These are phyloP conservation scores for Lentinula edodes DNA, from an alignment of 768 basidiomycete species.

Conservation along the genomic window DNA sequence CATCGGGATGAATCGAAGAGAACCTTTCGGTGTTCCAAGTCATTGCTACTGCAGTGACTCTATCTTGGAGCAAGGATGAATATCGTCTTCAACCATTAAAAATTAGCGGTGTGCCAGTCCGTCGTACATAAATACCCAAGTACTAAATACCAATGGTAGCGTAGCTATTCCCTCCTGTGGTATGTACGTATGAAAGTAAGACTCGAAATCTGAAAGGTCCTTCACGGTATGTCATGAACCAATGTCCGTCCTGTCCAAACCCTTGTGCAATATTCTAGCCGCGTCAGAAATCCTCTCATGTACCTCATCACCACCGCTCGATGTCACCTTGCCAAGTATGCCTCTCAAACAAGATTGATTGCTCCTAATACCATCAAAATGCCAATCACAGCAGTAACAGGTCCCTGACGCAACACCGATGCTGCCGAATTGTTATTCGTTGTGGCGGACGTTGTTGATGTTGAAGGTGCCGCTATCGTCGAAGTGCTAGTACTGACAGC, in stretches of 20 bases:
- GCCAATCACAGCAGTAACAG: background rate
- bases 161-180: background rate
- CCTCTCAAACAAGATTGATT: background rate
- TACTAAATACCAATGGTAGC: background rate
- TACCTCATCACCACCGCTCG: background rate
- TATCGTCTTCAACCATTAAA: no score
- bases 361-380: background rate
- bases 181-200: background rate
- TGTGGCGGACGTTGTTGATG: background rate
- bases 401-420: background rate
- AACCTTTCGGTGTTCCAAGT: no score
- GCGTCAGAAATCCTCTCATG: background rate
- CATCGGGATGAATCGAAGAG: no score
- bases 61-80: background rate
- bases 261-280: no score
- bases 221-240: background rate
- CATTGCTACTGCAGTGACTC: no score
- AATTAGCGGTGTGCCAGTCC: background rate
- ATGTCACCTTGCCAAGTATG: background rate
- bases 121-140: background rate
- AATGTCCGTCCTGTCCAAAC: background rate
- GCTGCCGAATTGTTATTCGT: background rate
- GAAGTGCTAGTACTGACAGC: background rate
- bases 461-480: background rate
- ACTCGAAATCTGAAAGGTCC: background rate